Conservation (phyloP, 2,329 filamentous ascomycete genomes). For the Fonsecaea pugnacius region DNA sequence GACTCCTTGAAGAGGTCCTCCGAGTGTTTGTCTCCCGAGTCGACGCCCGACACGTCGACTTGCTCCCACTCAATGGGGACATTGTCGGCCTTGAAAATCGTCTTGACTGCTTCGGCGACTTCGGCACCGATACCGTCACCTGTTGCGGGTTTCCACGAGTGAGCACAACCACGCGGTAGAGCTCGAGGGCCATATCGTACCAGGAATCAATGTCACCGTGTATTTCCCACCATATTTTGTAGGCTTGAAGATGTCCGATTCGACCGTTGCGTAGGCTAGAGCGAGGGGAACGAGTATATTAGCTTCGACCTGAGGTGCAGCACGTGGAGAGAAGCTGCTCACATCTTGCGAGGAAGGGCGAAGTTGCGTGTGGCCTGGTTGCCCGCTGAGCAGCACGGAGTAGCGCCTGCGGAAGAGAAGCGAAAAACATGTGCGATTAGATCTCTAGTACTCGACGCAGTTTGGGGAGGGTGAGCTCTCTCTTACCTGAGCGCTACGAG, state of each 20-base stretch:
- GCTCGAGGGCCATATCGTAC: slow-evolving; percentile 52
- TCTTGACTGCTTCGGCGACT: slow-evolving; percentile 97
- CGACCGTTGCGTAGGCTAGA: slow-evolving; percentile 67
- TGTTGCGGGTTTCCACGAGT: slow-evolving; percentile 40
- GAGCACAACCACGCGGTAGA: slow-evolving; percentile 12
- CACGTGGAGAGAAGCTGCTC: slow-evolving; percentile 14
- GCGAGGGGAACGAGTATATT: not conserved
- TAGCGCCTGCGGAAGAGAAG: slow-evolving; percentile 32
- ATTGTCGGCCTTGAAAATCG: slow-evolving; percentile 99
- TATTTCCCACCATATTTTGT: slow-evolving; percentile 99
- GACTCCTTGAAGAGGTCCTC: slow-evolving; percentile 96
- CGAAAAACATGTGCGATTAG: slow-evolving; percentile 26
- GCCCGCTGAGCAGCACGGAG: slow-evolving; percentile 35
- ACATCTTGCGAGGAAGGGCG: slow-evolving; percentile 35
- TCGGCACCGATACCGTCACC: slow-evolving; percentile 97
- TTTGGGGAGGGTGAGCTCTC: not conserved
- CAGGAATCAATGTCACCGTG: slow-evolving; percentile 96
- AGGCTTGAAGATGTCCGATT: slow-evolving; percentile 97
- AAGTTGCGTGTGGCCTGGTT: slow-evolving; percentile 23
- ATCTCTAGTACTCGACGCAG: not conserved
- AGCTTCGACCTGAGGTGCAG: not conserved
- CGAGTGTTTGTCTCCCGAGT: slow-evolving; percentile 80
- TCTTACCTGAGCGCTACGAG: slow-evolving; percentile 35
- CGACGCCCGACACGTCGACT: slow-evolving; percentile 90
- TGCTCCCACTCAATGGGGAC: slow-evolving; percentile 99